Evolutionary conservation across 73 alveolate species (phyloP).

Genomic region (Stentor roeselii): DNA sequence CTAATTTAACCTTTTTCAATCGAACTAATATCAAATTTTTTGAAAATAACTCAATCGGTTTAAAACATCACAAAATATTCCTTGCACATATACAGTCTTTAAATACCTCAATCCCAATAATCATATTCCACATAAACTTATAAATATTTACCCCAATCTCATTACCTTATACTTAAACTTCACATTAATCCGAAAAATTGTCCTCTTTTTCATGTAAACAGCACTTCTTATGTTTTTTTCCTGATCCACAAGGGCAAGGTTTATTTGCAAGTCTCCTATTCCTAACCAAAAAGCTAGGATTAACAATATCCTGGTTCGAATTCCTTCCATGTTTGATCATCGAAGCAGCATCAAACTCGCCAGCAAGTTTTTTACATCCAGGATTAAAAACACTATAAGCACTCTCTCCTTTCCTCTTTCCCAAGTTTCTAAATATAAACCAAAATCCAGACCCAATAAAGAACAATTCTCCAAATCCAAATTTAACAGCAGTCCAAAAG

Average conservation of each 20-base stretch:
- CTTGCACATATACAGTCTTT: too few relatives aligned
- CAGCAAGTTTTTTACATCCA: constrained; percentile 15
- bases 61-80: too few relatives aligned
- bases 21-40: too few relatives aligned
- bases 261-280: neutral
- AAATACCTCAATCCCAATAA: too few relatives aligned
- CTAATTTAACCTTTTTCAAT: too few relatives aligned
- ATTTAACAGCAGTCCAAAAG: too few relatives aligned
- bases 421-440: neutral
- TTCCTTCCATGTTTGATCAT: neutral
- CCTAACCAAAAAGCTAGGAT: neutral
- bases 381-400: constrained; percentile 27
- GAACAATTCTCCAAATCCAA: constrained; percentile 22
- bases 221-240: constrained; percentile 22
- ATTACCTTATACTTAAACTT: too few relatives aligned
- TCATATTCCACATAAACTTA: too few relatives aligned
- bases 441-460: neutral
- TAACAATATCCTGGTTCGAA: neutral
- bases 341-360: neutral
- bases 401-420: constrained; percentile 19
- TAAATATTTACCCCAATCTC: too few relatives aligned
- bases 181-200: too few relatives aligned
- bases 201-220: constrained; percentile 8
- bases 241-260: constrained; percentile 27
- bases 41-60: too few relatives aligned